Conservation (phyloP, 805 yeast species). For the Ogataea pignaliae region DNA sequence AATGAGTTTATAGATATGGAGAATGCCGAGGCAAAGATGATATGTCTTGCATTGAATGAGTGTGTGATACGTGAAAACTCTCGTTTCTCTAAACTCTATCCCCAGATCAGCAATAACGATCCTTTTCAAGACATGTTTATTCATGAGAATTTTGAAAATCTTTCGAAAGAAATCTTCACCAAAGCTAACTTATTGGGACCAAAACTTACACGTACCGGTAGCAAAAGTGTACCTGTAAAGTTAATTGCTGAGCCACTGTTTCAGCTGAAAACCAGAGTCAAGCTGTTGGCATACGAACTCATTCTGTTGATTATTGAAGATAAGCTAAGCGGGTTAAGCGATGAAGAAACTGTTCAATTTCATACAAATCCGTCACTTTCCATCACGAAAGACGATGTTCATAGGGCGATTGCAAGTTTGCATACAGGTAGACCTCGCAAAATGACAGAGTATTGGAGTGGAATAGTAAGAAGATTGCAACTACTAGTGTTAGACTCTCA, state of each 20-base stretch:
- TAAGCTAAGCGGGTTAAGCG: not conserved
- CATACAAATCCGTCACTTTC: not conserved
- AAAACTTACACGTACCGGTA: not conserved
- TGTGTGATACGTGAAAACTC: slow-evolving; percentile 11
- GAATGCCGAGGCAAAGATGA: slow-evolving; percentile 25
- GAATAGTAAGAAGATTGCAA: slow-evolving; percentile 11
- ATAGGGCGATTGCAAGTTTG: slow-evolving; percentile 4
- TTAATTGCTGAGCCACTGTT: slow-evolving; percentile 9
- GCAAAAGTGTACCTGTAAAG: slow-evolving; percentile 1
- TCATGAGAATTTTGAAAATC: slow-evolving; percentile 7
- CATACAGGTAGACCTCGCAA: slow-evolving; percentile 6
- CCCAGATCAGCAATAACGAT: slow-evolving; percentile 3
- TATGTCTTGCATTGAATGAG: slow-evolving; percentile 8
- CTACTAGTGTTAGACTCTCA: slow-evolving; percentile 6
- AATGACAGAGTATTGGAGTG: slow-evolving; percentile 17
- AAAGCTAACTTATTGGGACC: not conserved
- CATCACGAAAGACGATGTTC: slow-evolving; percentile 8
- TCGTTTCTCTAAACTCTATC: slow-evolving; percentile 9
- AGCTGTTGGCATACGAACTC: slow-evolving; percentile 12
- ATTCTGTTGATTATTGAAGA: slow-evolving; percentile 10
- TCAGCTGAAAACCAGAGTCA: slow-evolving; percentile 8
- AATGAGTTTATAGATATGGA: slow-evolving; percentile 40
- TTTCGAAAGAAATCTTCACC: slow-evolving; percentile 10
- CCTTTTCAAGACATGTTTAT: slow-evolving; percentile 11
- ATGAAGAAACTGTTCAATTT: not conserved